phyloP scores from a whole-genome alignment of 2,329 filamentous ascomycete genomes.

The Rutstroemia sp. region DNA sequence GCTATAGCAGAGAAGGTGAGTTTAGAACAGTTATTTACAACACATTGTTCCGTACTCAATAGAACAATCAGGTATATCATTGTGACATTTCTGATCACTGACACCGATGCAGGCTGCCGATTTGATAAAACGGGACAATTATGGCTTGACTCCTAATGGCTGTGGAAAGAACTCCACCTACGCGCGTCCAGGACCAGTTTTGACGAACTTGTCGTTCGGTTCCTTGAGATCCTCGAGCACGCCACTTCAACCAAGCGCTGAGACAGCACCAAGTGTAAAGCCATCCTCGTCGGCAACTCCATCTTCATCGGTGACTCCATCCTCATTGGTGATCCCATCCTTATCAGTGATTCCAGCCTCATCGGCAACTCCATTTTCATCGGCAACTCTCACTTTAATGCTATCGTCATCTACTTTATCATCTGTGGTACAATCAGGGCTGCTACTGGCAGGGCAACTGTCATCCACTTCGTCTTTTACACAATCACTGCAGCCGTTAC shows the following conservation, averaged over 20 bases:
- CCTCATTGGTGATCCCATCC: no score
- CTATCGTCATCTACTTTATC: no score
- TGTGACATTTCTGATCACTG: not conserved
- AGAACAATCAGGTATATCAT: not conserved
- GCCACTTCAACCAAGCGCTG: not conserved
- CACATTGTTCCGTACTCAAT: no score
- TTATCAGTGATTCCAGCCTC: no score
- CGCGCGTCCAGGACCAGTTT: conserved; percentile 7
- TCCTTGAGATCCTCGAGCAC: not conserved
- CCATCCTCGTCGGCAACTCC: no score
- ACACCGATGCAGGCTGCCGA: conserved; percentile 18
- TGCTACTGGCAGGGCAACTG: no score
- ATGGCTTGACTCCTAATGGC: conserved; percentile 9
- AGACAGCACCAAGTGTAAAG: not conserved
- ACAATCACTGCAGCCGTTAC: not conserved
- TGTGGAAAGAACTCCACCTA: conserved; percentile 9
- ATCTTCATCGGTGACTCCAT: not conserved
- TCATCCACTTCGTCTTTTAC: not conserved
- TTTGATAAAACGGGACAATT: conserved; percentile 21
- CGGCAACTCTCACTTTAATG: no score
- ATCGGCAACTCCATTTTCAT: no score
- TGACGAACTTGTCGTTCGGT: conserved; percentile 2
- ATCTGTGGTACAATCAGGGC: no score
- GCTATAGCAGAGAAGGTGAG: conserved; percentile 17
- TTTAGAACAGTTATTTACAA: not conserved